These are phyloP conservation scores for Capsicum baccatum DNA, from an alignment of 257 asterid species.

Conservation along the genomic window DNA sequence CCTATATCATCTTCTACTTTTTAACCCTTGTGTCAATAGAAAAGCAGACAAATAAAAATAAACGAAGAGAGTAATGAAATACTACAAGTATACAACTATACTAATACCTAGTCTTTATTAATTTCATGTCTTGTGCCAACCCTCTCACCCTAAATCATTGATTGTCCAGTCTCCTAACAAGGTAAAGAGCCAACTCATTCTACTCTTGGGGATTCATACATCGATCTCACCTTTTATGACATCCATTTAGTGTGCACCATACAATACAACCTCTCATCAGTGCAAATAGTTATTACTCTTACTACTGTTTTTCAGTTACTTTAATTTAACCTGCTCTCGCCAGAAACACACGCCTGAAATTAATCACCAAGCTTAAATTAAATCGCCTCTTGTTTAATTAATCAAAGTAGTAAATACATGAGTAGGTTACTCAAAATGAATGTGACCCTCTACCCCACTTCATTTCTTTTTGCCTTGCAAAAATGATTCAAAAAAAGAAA, in stretches of 20 bases:
- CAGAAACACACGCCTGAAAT: not conserved
- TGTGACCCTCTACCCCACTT: constrained; percentile 6
- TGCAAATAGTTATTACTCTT: not conserved
- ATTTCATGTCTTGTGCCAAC: not conserved
- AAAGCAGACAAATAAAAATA: too few relatives aligned
- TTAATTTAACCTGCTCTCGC: constrained; percentile 2
- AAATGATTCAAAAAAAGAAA: not conserved
- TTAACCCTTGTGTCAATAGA: too few relatives aligned
- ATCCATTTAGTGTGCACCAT: not conserved
- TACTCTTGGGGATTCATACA: not conserved
- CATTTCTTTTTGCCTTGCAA: not conserved
- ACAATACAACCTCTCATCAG: not conserved
- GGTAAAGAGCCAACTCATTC: not conserved
- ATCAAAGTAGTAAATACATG: not conserved
- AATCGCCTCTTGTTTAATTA: not conserved
- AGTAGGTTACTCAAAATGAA: constrained; percentile 9
- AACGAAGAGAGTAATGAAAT: not conserved
- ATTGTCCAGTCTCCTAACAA: not conserved
- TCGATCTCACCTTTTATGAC: not conserved
- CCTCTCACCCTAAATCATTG: not conserved
- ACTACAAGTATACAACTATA: not conserved
- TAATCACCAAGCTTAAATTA: constrained; percentile 10
- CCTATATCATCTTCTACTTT: too few relatives aligned
- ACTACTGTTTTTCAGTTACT: not conserved
- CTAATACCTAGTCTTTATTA: not conserved